Conservation (phyloP, 163 green algal genomes). For the Coccomyxa subellipsoidea region DNA sequence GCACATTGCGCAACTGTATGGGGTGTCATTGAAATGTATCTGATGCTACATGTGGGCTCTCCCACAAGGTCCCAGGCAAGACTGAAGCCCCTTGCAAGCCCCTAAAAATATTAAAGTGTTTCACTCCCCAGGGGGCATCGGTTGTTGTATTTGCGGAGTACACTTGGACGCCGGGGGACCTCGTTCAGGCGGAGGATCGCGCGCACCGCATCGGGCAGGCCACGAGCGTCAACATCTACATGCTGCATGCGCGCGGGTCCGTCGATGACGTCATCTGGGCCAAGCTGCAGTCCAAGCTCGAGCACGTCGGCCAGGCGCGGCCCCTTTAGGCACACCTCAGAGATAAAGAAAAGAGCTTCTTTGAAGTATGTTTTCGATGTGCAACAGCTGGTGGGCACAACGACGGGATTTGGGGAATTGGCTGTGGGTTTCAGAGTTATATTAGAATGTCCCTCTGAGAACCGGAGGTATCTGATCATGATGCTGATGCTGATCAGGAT, state of each 20-base stretch:
- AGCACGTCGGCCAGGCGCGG: constrained; percentile 46
- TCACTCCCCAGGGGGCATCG: neutral
- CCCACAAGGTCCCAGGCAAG: too few relatives aligned
- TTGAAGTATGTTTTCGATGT: too few relatives aligned
- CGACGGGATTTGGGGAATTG: neutral
- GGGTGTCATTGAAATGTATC: too few relatives aligned
- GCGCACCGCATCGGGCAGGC: constrained; percentile 69
- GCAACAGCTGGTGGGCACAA: neutral
- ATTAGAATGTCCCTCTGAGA: neutral
- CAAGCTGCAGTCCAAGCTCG: constrained; percentile 46
- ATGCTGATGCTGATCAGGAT: neutral
- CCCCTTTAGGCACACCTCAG: neutral
- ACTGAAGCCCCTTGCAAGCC: too few relatives aligned
- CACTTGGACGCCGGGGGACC: constrained; percentile 67
- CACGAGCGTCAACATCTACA: constrained; percentile 59
- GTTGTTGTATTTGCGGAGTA: constrained; percentile 71
- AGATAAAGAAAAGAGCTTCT: too few relatives aligned
- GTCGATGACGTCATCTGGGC: constrained; percentile 76
- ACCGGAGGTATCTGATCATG: neutral
- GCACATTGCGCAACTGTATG: too few relatives aligned
- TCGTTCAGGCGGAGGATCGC: constrained; percentile 77
- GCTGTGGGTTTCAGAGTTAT: neutral
- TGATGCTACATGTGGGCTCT: too few relatives aligned
- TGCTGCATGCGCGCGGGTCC: constrained; percentile 55
- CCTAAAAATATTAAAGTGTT: neutral